Conservation (phyloP, 345 rosid species). For the Sisymbrium irio region DNA sequence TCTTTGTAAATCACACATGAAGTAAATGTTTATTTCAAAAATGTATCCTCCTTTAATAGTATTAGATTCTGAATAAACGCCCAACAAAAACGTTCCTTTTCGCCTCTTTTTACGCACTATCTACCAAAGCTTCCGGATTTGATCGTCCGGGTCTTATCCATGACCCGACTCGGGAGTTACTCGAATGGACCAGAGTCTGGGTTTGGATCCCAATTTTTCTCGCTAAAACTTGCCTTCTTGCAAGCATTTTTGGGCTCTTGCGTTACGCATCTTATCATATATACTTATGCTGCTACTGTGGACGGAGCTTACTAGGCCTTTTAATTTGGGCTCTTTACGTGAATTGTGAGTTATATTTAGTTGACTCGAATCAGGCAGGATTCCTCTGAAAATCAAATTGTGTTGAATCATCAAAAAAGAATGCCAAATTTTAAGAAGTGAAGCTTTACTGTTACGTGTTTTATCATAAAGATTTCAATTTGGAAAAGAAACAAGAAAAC, state of each 20-base stretch:
- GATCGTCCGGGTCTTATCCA: no score
- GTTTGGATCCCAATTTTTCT: not conserved
- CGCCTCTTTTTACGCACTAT: no score
- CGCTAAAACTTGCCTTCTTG: not conserved
- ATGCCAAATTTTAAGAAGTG: not conserved
- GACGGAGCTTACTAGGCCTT: not conserved
- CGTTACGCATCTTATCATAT: not conserved
- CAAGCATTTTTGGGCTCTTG: not conserved
- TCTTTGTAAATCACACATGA: no score
- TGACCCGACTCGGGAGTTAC: not conserved
- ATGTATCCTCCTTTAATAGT: no score
- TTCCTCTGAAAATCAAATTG: not conserved
- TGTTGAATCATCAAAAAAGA: not conserved
- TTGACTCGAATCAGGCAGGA: not conserved
- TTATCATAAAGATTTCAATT: not conserved
- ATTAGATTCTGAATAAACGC: not conserved
- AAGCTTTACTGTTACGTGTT: not conserved
- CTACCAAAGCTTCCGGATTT: no score
- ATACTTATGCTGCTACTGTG: not conserved
- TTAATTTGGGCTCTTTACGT: not conserved
- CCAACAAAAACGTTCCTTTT: not conserved
- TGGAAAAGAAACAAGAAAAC: not conserved
- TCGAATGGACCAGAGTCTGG: not conserved
- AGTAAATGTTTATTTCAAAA: no score
- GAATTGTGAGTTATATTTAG: not conserved